Percentiles rank a stretch among this genome's conserved stretches.
Evolutionary conservation across 163 green algal genomes (phyloP).

Genomic region (Prototheca wickerhamii): DNA sequence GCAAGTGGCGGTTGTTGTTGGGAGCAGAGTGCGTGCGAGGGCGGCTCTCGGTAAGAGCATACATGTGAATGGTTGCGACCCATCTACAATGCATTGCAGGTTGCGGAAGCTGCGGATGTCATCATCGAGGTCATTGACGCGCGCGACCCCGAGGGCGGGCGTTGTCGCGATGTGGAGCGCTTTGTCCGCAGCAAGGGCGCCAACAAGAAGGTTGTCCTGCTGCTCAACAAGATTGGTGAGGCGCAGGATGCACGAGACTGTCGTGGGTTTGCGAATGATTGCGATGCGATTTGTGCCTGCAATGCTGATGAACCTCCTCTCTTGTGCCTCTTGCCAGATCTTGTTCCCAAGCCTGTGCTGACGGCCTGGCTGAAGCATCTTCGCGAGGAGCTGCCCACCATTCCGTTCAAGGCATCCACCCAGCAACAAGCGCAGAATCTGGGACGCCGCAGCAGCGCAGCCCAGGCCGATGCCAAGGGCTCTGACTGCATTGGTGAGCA

Average conservation of each 20-base stretch:
- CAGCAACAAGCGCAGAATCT: slow-evolving; percentile 61
- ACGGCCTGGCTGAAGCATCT: slow-evolving; percentile 92
- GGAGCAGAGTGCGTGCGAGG: not conserved
- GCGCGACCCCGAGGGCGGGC: slow-evolving; percentile 83
- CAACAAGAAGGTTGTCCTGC: slow-evolving; percentile 87
- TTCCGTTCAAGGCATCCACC: slow-evolving; percentile 95
- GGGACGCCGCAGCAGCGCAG: slow-evolving; percentile 9
- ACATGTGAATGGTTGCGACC: no score
- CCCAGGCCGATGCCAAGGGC: not conserved
- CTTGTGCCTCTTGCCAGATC: no score
- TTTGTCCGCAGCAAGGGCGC: slow-evolving; percentile 67
- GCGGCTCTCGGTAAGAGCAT: no score
- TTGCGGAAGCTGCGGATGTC: slow-evolving; percentile 88
- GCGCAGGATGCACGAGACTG: not conserved
- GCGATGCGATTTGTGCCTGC: not conserved
- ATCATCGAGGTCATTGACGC: slow-evolving; percentile 95
- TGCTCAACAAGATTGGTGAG: slow-evolving; percentile 98
- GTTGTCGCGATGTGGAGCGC: slow-evolving; percentile 87
- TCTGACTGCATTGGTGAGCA: not conserved
- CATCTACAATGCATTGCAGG: slow-evolving; percentile 20
- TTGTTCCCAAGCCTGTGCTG: slow-evolving; percentile 81
- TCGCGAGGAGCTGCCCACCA: slow-evolving; percentile 81
- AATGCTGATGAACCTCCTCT: not conserved
- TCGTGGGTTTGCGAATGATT: slow-evolving; percentile 3
- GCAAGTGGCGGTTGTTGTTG: slow-evolving; percentile 32